Evolutionary conservation across 352 stramenopile species (phyloP).

Genomic region (Aphanomyces euteiches): DNA sequence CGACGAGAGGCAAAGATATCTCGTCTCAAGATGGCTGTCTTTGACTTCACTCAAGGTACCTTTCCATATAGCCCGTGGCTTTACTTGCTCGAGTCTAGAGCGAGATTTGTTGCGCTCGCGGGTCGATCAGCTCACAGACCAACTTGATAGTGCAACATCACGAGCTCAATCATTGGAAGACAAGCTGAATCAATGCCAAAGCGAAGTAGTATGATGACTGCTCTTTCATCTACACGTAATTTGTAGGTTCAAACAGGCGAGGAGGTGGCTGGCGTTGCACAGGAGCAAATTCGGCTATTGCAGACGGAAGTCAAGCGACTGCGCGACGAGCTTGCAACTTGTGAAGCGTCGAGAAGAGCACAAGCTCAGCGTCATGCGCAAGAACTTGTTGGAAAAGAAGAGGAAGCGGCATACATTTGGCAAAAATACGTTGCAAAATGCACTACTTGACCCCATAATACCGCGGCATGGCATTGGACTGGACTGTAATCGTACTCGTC

Average conservation of each 20-base stretch:
- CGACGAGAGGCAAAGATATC: constrained; percentile 24
- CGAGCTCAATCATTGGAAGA: no score
- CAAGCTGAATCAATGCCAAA: no score
- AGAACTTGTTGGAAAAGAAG: constrained; percentile 16
- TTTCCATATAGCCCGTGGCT: no score
- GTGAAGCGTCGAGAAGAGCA: not conserved
- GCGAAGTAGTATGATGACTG: no score
- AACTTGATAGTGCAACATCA: no score
- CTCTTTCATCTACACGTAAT: no score
- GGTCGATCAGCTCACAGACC: no score
- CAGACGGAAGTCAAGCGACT: constrained; percentile 4
- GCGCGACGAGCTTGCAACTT: not conserved
- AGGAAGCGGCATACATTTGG: constrained; percentile 21
- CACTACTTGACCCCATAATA: not conserved
- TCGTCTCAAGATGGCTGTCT: constrained; percentile 20
- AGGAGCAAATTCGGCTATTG: not conserved
- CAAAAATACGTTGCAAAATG: constrained; percentile 20
- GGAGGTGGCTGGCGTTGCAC: no score
- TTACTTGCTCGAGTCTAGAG: no score
- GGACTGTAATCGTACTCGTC: constrained; percentile 22
- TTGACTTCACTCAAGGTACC: constrained; percentile 21
- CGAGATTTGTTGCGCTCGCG: no score
- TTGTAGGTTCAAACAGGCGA: no score
- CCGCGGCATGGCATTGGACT: constrained; percentile 10
- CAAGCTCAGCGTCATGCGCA: constrained; percentile 26